Evolutionary conservation across 129 eudicot species (phyloP), one percentile per base, ranked within the genome.

Genomic region (Lactuca saligna): DNA sequence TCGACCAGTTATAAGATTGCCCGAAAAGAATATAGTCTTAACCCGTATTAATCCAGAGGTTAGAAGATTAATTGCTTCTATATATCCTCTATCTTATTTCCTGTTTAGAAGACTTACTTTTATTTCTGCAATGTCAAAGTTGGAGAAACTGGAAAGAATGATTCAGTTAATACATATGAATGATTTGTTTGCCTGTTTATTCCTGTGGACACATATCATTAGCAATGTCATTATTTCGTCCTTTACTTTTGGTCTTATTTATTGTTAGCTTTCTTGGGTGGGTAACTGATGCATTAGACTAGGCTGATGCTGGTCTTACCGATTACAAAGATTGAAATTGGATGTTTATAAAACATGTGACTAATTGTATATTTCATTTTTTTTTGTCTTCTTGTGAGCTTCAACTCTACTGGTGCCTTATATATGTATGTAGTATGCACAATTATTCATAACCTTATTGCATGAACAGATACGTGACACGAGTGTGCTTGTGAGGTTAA

Each of bases 1-100:
- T 74, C 88, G 99, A 68, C 99, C 99, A 0, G 85, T 94, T 56
- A 81, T 94, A 56, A 79, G 99, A 49, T 76, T 94, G 65, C 93
- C 80, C 0, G 99, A 94, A n/a, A 89, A 79, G 74, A 86, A 85
- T 70, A 31, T 87, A 15, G 95, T 94, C 72, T 84, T 94, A 50
- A 94, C 99, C 42, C 92, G 99, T 15, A 94, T 94, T 54, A 94
- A 89, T 76, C 99, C 99, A 1, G 90, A 89, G 99, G 99, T 94
- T 63, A 82, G 91, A 74, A 51, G 61, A 13, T 61, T 59, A 39
- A 34, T 34, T 74, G 16, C 39, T 57, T 57, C 17, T 49, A 15
- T 58, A 41, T 41, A 54, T 61, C 53, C 38, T 67, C 32, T 13
- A 4, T 75, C 25, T 66, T 57, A 25, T 66, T 66, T 63, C 46